Percentiles rank a stretch among this genome's conserved stretches.
Conservation (phyloP, 75 land plant species). For the Pseudotsuga menziesii region DNA sequence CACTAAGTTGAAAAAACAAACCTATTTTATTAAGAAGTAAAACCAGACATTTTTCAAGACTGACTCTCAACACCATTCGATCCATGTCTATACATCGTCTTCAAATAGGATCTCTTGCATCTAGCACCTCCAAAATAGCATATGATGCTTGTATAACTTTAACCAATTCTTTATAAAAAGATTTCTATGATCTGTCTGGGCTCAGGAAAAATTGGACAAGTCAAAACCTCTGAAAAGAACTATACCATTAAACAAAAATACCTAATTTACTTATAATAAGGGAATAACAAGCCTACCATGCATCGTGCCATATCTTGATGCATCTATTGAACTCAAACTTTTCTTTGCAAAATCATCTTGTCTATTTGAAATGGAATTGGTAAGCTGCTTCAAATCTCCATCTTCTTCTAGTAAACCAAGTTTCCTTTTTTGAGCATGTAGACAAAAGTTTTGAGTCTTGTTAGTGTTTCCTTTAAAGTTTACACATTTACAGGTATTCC, state of each 20-base stretch:
- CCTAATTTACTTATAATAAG: not conserved
- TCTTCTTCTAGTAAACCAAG: slow-evolving; percentile 53
- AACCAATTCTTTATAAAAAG: slow-evolving; percentile 84
- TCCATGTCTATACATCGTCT: slow-evolving; percentile 90
- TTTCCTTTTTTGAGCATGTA: slow-evolving; percentile 82
- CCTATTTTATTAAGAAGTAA: slow-evolving; percentile 94
- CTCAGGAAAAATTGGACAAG: not conserved
- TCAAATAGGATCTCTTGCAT: slow-evolving; percentile 93
- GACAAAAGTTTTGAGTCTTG: not conserved
- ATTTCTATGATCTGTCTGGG: slow-evolving; percentile 69
- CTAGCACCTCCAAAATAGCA: slow-evolving; percentile 92
- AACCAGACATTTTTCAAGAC: slow-evolving; percentile 67
- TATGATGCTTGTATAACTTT: slow-evolving; percentile 94
- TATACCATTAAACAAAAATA: not conserved
- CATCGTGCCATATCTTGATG: slow-evolving; percentile 5
- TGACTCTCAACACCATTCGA: slow-evolving; percentile 66
- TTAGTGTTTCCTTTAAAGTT: too few relatives aligned
- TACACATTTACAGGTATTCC: too few relatives aligned
- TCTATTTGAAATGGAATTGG: slow-evolving; percentile 22
- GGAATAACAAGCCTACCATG: slow-evolving; percentile 26
- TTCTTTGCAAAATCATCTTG: slow-evolving; percentile 27
- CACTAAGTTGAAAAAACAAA: slow-evolving; percentile 17
- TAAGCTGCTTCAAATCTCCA: slow-evolving; percentile 30
- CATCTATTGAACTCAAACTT: slow-evolving; percentile 9
- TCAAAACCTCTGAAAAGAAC: not conserved